These are phyloP conservation scores for Nidula niveotomentosa DNA, from an alignment of 1,284 basidiomycete genomes.

Conservation along the genomic window DNA sequence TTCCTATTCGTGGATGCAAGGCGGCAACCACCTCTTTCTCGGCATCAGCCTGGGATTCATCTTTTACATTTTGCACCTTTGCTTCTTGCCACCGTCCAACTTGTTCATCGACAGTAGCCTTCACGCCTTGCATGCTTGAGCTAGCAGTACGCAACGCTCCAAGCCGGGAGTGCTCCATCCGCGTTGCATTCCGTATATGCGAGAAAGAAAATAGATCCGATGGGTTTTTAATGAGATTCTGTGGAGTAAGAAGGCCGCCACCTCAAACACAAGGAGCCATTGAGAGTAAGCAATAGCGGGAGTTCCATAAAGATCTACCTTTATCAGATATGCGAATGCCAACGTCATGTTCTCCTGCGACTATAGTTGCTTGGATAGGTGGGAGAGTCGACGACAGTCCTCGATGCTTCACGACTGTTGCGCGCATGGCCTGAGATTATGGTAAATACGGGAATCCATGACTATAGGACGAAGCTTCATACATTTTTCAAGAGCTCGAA, in stretches of 20 bases:
- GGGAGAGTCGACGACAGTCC: conserved; percentile 37
- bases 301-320: conserved; percentile 41
- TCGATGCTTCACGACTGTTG: conserved; percentile 54
- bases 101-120: conserved; percentile 77
- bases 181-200: conserved; percentile 70
- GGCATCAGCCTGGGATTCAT: conserved; percentile 26
- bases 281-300: too few species aligned
- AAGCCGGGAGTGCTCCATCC: conserved; percentile 66
- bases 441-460: conserved; percentile 3
- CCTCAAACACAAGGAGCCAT: conserved; percentile 38
- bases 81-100: conserved; percentile 47
- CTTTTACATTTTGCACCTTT: conserved; percentile 11
- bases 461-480: conserved; percentile 15
- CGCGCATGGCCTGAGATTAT: conserved; percentile 60
- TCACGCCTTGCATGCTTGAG: conserved; percentile 60
- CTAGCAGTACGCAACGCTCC: conserved; percentile 70
- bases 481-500: conserved; percentile 91
- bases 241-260: conserved; percentile 58
- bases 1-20: conserved; percentile 68
- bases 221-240: conserved; percentile 53
- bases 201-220: conserved; percentile 84
- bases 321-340: conserved; percentile 84
- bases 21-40: conserved; percentile 47
- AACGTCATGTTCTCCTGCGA: conserved; percentile 69
- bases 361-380: conserved; percentile 71